Evolutionary conservation across 192 early-diverging fungal genomes (phyloP).

Genomic region (Helicostylum pulchrum): DNA sequence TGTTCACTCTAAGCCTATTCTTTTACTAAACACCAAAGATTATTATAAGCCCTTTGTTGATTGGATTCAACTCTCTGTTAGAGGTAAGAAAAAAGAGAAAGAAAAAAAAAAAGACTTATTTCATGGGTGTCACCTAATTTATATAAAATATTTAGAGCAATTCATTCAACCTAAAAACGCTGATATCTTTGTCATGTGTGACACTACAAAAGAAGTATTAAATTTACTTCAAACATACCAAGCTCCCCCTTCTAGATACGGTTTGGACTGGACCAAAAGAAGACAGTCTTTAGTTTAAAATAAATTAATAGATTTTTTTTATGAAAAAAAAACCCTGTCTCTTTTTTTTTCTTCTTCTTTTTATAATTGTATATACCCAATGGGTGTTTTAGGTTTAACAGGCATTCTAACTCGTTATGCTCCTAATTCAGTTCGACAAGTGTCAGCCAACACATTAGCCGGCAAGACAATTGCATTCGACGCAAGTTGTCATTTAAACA

Average conservation of each 20-base stretch:
- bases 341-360: background rate
- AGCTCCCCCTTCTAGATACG: constrained; percentile 44
- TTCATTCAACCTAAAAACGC: constrained; percentile 56
- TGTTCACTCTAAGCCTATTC: constrained; percentile 80
- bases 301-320: background rate
- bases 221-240: constrained; percentile 51
- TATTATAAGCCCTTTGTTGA: constrained; percentile 69
- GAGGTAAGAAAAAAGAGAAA: constrained; percentile 32
- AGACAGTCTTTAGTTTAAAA: background rate
- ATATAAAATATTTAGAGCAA: constrained; percentile 39
- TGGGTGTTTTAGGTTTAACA: constrained; percentile 34
- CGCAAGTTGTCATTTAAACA: constrained; percentile 34
- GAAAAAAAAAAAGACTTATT: background rate
- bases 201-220: constrained; percentile 57
- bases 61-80: constrained; percentile 59
- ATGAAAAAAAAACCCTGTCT: background rate
- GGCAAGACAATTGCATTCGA: constrained; percentile 25
- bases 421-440: constrained; percentile 15
- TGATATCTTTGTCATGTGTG: constrained; percentile 54
- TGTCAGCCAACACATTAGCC: constrained; percentile 11
- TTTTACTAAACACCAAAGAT: constrained; percentile 72
- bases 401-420: constrained; percentile 28
- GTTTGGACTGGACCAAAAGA: constrained; percentile 47
- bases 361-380: constrained; percentile 22
- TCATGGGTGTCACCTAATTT: background rate